Evolutionary conservation across 345 rosid genomes (phyloP), one percentile per base, ranked within the genome.

Genomic region (Mercurialis annua): DNA sequence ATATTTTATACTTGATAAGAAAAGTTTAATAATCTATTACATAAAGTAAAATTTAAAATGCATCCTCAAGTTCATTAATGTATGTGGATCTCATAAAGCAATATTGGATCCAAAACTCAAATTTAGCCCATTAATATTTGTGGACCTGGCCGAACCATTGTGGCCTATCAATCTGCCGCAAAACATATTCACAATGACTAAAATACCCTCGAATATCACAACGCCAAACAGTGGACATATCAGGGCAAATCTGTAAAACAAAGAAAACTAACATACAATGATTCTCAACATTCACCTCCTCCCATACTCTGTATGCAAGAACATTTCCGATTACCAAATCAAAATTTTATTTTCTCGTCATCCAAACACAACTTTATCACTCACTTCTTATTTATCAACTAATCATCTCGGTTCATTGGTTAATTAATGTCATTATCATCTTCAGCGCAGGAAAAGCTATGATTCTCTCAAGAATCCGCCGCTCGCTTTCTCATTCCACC

Each of bases 381-480:
- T 63, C 40, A 10, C 20, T 33, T 18, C 15, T 23, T 18, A 6
- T 21, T n/a, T 31, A 53, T 30, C 55, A 14, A 16, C 10, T 33
- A 11, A 24, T 23, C 10, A 40, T 1, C 6, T 40, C 44, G 1
- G 5, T 34, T 40, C 24, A 18, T 66, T 62, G 23, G 27, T 42
- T 16, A 24, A 16, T 62, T 47, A 50, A 50, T 55, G 66, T 34
- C 21, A 43, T 52, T 57, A 11, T 29, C 42, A 1, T 44, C 30
- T 1, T 10, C 17, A 46, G n/a, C n/a, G n/a, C n/a, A n/a, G n/a
- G n/a, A n/a, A n/a, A 10, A 40, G 11, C 30, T 20, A 80, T 83
- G 84, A 66, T 76, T 23, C 55, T 78, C 65, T 78, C 82, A 27
- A 70, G 75, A 65, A 59, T 77, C 31, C 61, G 38, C 48, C 73